phyloP scores from a whole-genome alignment of 225 moss, liverwort and hornwort species.

The Antitrichia curtipendula region DNA sequence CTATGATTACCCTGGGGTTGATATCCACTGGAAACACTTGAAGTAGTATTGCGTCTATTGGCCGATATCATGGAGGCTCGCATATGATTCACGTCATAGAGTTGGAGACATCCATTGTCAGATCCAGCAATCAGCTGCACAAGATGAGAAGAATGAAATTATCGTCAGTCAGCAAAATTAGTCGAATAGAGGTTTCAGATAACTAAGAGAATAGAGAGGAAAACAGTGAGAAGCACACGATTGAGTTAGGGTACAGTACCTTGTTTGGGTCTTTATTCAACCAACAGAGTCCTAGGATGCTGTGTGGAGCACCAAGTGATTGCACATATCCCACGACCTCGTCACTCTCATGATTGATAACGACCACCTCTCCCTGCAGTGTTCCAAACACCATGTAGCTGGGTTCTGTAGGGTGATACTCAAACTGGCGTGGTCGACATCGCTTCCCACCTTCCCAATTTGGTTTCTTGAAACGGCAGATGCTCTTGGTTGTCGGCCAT shows the following conservation, averaged over 20 bases:
- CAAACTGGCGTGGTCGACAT: slow-evolving; percentile 75
- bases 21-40: slow-evolving; percentile 19
- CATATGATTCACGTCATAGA: slow-evolving; percentile 81
- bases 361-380: slow-evolving; percentile 70
- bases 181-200: not conserved
- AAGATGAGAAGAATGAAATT: not conserved
- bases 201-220: not conserved
- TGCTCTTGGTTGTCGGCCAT: slow-evolving; percentile 48
- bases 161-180: not conserved
- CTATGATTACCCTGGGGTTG: slow-evolving; percentile 8
- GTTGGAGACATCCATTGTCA: slow-evolving; percentile 71
- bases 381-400: slow-evolving; percentile 80
- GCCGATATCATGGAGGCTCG: slow-evolving; percentile 43
- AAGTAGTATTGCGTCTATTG: slow-evolving; percentile 14
- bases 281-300: slow-evolving; percentile 78
- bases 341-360: slow-evolving; percentile 76
- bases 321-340: slow-evolving; percentile 75
- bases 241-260: slow-evolving; percentile 12
- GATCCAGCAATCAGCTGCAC: slow-evolving; percentile 77
- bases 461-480: slow-evolving; percentile 52
- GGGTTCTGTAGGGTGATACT: slow-evolving; percentile 75
- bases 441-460: slow-evolving; percentile 38
- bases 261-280: slow-evolving; percentile 75
- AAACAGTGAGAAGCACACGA: not conserved
- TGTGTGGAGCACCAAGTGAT: slow-evolving; percentile 63